Conservation (phyloP, 1,139 yeast species). For the Pichia sp. region DNA sequence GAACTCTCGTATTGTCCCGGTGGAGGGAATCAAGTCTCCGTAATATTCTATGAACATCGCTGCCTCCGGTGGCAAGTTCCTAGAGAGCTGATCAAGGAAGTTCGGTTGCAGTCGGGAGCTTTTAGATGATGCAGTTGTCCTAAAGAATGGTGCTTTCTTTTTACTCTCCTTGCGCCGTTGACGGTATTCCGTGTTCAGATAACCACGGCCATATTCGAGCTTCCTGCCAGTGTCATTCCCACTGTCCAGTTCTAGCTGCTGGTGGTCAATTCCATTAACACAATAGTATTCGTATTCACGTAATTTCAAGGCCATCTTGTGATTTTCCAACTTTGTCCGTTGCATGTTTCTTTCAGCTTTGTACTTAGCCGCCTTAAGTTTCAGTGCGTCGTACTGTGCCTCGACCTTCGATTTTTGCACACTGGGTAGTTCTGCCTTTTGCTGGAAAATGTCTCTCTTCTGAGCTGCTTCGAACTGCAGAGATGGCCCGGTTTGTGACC, state of each 20-base stretch:
- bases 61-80: conserved; percentile 3
- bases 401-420: conserved; percentile 7
- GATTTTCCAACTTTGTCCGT: neutral
- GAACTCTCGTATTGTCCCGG: conserved; percentile 10
- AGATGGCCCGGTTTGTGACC: neutral
- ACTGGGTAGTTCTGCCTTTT: too few species aligned
- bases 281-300: conserved; percentile 17
- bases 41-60: neutral
- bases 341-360: conserved; percentile 9
- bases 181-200: neutral
- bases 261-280: conserved; percentile 15
- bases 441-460: too few species aligned
- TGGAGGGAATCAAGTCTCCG: conserved; percentile 6
- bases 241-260: neutral
- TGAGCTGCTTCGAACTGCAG: neutral
- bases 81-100: conserved; percentile 3
- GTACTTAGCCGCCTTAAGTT: conserved; percentile 11
- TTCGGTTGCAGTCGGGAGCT: neutral
- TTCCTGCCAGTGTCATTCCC: too few species aligned
- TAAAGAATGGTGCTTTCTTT: neutral
- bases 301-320: conserved; percentile 8
- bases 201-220: neutral
- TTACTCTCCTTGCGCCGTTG: neutral
- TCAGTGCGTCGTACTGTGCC: conserved; percentile 13
- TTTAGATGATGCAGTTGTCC: neutral